Conservation (phyloP, 2,329 filamentous ascomycete species). For the Colletotrichum australisinense region DNA sequence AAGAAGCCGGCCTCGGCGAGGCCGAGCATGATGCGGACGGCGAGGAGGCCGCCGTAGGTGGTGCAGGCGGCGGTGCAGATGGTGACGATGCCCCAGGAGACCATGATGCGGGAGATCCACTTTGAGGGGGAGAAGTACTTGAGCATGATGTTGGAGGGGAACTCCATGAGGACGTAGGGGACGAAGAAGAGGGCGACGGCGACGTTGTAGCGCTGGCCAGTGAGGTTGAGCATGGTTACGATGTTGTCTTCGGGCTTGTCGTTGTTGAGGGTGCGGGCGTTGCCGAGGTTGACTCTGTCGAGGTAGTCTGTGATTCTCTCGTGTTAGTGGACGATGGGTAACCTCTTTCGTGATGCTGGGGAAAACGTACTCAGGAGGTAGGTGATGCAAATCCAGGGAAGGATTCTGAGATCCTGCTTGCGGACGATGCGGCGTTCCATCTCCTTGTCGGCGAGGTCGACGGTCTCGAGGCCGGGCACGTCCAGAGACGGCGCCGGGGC, state of each 20-base stretch:
- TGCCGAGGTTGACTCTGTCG: conserved; percentile 48
- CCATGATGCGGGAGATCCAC: conserved; percentile 51
- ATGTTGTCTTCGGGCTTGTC: conserved; percentile 48
- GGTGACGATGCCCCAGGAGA: conserved; percentile 62
- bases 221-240: conserved; percentile 44
- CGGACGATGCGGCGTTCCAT: conserved; percentile 48
- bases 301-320: conserved; percentile 38
- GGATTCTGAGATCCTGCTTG: conserved; percentile 46
- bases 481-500: conserved; percentile 43
- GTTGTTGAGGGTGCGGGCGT: conserved; percentile 48
- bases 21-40: conserved; percentile 62
- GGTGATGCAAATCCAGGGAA: conserved; percentile 47
- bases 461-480: conserved; percentile 47
- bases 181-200: conserved; percentile 46
- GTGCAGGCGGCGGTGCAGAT: conserved; percentile 58
- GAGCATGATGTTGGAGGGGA: conserved; percentile 47
- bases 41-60: conserved; percentile 59
- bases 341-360: background rate
- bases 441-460: conserved; percentile 47
- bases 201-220: conserved; percentile 45
- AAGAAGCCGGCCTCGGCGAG: conserved; percentile 64
- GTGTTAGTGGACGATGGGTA: background rate
- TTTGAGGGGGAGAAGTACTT: conserved; percentile 49
- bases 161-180: conserved; percentile 45
- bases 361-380: conserved; percentile 43